Evolutionary conservation across 805 yeast genomes (phyloP).

Genomic region (Saturnispora galanensis): DNA sequence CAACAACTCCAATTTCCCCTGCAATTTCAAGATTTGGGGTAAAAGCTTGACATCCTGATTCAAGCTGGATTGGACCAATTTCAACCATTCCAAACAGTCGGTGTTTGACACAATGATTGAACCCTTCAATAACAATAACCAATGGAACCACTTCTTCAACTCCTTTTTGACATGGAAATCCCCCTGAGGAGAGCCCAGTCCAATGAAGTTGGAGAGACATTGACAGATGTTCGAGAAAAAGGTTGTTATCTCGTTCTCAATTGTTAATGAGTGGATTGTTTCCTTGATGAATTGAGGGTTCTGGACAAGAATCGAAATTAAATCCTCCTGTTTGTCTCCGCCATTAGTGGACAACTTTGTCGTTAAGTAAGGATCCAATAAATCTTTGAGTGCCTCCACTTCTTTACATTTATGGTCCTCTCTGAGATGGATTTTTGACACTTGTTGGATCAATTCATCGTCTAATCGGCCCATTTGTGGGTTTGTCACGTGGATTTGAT

Average conservation of each 20-base stretch:
- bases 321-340: slow-evolving; percentile 13
- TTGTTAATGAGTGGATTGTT: slow-evolving; percentile 45
- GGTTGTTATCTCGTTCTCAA: slow-evolving; percentile 28
- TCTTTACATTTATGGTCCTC: slow-evolving; percentile 16
- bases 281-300: slow-evolving; percentile 37
- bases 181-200: background rate
- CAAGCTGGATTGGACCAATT: slow-evolving; percentile 48
- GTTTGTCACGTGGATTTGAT: too few relatives aligned
- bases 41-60: slow-evolving; percentile 45
- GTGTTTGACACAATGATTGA: slow-evolving; percentile 46
- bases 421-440: too few relatives aligned
- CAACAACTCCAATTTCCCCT: slow-evolving; percentile 76
- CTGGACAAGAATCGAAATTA: slow-evolving; percentile 24
- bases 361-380: slow-evolving; percentile 18
- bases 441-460: too few relatives aligned
- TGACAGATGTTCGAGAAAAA: slow-evolving; percentile 40
- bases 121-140: slow-evolving; percentile 65
- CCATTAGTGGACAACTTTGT: slow-evolving; percentile 16
- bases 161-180: background rate
- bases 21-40: slow-evolving; percentile 64
- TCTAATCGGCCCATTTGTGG: slow-evolving; percentile 9
- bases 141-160: slow-evolving; percentile 58
- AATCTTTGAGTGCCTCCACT: slow-evolving; percentile 15
- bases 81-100: slow-evolving; percentile 45
- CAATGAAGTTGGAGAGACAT: slow-evolving; percentile 32